Base-by-base conservation (phyloP, 345 rosid genomes). In the Citrus trifoliata region DNA sequence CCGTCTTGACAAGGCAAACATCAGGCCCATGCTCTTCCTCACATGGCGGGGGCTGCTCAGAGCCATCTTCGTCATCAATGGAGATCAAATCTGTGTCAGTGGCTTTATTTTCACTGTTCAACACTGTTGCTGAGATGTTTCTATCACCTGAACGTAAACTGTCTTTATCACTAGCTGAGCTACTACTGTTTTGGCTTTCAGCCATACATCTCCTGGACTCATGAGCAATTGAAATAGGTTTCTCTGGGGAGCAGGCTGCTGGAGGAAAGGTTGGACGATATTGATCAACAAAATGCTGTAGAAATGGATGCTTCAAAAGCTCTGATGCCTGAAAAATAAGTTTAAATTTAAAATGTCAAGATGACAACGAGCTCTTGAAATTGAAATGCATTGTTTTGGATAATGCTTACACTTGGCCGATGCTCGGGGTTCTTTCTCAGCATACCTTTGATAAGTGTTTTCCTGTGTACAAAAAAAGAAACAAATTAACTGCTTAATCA, bases 341-440 rank as follows among this genome's bases (percentile, higher is more conserved):
- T 53, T 69, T 74, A 70, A 68, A 62, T 75, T 19, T 21, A 77
- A 19, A 75, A 68, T 69, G 63, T 81, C 79, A 86, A 65, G 56
- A 66, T 78, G 3, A 65, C 19, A 55, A 78, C 71, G 46, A 76
- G 58, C 58, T 74, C 58, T 53, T 73, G 78, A 71, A 79, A 79
- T 69, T 74, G 82, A 80, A 7, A 62, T 18, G 65, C 53, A 37
- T 38, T 66, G 62, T 63, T 76, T 27, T 40, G 66, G 53, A 79
- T 78, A 70, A 87, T 30, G 22, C 92, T 88, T 88, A 96, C 98
- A 83, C 83, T 94, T 74, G 99, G 99, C 71, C 99, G 95, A 83
- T 92, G 98, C 86, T 94, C 98, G 0, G 99, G 99, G 79, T 87
- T 94, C 90, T 96, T 96, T 82, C 99, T 88, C 82, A 96, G 85